phyloP scores from a whole-genome alignment of 2,329 filamentous ascomycete species.

The Dothidotthia symphoricarpi region DNA sequence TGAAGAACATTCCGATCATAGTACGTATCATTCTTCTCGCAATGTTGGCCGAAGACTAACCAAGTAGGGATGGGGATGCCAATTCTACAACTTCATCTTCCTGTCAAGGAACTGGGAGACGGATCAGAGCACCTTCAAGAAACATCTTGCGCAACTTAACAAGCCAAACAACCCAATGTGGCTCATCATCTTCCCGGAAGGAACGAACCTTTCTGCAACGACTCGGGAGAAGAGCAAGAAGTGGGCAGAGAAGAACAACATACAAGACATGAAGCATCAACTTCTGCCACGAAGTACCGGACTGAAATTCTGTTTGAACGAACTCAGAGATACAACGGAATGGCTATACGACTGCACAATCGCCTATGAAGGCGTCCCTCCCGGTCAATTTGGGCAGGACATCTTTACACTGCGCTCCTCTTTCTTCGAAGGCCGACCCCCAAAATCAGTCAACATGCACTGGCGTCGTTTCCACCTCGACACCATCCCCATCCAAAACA shows the following conservation, averaged over 20 bases:
- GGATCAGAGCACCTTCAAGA: constrained; percentile 72
- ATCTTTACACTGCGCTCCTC: constrained; percentile 84
- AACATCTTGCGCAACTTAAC: constrained; percentile 70
- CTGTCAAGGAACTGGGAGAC: constrained; percentile 85
- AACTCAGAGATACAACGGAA: constrained; percentile 71
- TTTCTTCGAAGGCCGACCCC: constrained; percentile 83
- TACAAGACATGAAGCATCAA: constrained; percentile 70
- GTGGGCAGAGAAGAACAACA: constrained; percentile 74
- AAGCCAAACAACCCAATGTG: constrained; percentile 77
- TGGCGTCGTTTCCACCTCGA: constrained; percentile 82
- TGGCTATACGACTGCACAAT: constrained; percentile 93
- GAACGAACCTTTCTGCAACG: constrained; percentile 74
- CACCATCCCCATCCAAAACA: constrained; percentile 76
- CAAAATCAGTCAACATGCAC: constrained; percentile 94
- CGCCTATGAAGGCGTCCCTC: constrained; percentile 85
- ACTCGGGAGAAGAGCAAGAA: constrained; percentile 67
- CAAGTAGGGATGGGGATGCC: constrained; percentile 66
- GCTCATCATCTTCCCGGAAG: constrained; percentile 84
- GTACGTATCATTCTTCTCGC: no score
- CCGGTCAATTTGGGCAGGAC: constrained; percentile 76
- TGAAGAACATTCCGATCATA: constrained; percentile 76
- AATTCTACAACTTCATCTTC: constrained; percentile 88
- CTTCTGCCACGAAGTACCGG: constrained; percentile 79
- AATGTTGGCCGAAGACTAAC: no score
- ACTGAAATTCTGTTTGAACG: constrained; percentile 73